Percentiles rank a stretch among this genome's conserved stretches.
Conservation (phyloP, 2,329 filamentous ascomycete genomes). For the Xylariaceae sp. region DNA sequence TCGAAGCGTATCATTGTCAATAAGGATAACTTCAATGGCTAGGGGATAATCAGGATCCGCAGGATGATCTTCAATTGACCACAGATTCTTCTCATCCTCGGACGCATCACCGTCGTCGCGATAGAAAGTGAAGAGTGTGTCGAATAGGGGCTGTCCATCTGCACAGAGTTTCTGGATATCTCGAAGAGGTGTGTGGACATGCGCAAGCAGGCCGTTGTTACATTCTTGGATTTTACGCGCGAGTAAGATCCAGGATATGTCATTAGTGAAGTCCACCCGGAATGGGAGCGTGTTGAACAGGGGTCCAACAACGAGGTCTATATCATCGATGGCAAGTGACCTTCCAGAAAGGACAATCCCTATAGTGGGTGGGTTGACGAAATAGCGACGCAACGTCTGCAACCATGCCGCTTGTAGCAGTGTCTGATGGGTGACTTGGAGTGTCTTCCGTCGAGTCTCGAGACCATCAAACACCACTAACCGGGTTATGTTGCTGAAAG, state of each 20-base stretch:
- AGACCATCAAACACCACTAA: constrained; percentile 40
- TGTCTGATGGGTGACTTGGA: constrained; percentile 74
- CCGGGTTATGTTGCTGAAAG: constrained; percentile 25
- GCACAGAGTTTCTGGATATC: constrained; percentile 76
- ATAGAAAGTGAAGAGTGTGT: constrained; percentile 80
- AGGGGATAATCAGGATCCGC: constrained; percentile 64
- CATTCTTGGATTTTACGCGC: constrained; percentile 64
- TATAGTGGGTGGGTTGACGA: constrained; percentile 47
- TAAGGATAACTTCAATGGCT: constrained; percentile 66
- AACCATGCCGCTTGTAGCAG: constrained; percentile 73
- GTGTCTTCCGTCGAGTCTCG: constrained; percentile 47
- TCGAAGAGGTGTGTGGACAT: constrained; percentile 73
- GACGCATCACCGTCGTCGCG: constrained; percentile 35
- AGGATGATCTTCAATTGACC: constrained; percentile 48
- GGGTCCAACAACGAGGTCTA: constrained; percentile 68
- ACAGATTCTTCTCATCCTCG: constrained; percentile 39
- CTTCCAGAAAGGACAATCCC: constrained; percentile 78
- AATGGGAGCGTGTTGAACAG: constrained; percentile 88
- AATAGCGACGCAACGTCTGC: constrained; percentile 51
- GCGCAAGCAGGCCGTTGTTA: constrained; percentile 61
- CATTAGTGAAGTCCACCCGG: constrained; percentile 41
- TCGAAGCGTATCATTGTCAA: constrained; percentile 41
- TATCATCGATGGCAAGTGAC: constrained; percentile 59
- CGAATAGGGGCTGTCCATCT: constrained; percentile 60
- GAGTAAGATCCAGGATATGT: constrained; percentile 54